Conservation (phyloP, 306 rosid species). For the Castanea mollissima region DNA sequence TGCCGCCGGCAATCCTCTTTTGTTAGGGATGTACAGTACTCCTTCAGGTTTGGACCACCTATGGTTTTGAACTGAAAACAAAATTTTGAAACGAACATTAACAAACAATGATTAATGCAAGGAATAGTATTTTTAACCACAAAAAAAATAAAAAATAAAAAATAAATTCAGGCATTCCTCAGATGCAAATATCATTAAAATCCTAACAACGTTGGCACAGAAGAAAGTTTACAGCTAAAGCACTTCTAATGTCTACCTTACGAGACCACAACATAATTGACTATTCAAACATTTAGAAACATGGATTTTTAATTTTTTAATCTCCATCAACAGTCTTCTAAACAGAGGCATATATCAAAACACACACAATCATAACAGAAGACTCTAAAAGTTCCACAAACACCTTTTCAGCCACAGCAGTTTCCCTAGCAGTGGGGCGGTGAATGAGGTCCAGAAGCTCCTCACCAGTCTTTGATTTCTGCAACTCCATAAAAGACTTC, state of each 20-base stretch:
- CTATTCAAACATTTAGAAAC: background rate
- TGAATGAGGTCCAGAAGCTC: slow-evolving; percentile 96
- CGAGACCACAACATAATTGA: too few species aligned
- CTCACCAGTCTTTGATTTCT: slow-evolving; percentile 88
- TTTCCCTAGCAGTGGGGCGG: slow-evolving; percentile 92
- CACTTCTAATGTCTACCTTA: too few species aligned
- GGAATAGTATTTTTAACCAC: background rate
- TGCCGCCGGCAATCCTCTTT: slow-evolving; percentile 96
- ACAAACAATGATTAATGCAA: background rate
- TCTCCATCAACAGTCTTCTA: background rate
- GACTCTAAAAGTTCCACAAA: slow-evolving; percentile 12
- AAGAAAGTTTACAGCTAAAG: too few species aligned
- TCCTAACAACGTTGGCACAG: too few species aligned
- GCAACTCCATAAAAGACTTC: slow-evolving; percentile 80
- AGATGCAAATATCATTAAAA: background rate
- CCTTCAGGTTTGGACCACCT: slow-evolving; percentile 86
- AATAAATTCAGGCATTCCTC: background rate
- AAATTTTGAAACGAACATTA: slow-evolving; percentile 14
- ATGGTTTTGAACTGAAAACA: slow-evolving; percentile 79
- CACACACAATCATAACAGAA: background rate
- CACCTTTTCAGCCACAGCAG: slow-evolving; percentile 98
- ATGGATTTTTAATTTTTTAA: background rate
- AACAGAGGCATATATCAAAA: background rate
- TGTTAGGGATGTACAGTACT: slow-evolving; percentile 84
- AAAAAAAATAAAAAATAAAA: too few species aligned